These are phyloP conservation scores for Starmerella ratchasimensis DNA, from an alignment of 805 yeast genomes.

Conservation along the genomic window DNA sequence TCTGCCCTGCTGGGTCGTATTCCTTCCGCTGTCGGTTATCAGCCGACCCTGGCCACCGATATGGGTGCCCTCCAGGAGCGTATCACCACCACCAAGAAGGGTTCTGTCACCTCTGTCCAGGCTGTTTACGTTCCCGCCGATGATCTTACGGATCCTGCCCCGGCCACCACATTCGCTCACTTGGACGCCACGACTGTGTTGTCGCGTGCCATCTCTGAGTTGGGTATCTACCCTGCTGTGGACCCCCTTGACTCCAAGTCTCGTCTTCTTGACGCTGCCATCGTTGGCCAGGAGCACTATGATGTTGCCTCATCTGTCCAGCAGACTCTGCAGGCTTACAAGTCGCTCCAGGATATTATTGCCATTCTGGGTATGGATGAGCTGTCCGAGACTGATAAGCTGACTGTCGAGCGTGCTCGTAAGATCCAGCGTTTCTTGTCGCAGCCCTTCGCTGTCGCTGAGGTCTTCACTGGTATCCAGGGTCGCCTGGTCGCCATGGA, in stretches of 20 bases:
- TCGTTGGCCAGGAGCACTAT: constrained; percentile 98
- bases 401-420: constrained; percentile 99
- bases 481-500: constrained; percentile 94
- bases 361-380: constrained; percentile 99
- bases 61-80: constrained; percentile 99
- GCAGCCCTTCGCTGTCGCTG: constrained; percentile 99
- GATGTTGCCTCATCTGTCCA: constrained; percentile 88
- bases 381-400: constrained; percentile 95
- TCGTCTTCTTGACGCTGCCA: constrained; percentile 91
- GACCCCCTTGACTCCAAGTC: constrained; percentile 99
- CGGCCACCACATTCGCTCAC: constrained; percentile 99
- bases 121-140: constrained; percentile 99
- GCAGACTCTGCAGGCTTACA: constrained; percentile 98
- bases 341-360: constrained; percentile 98
- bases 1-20: constrained; percentile 99
- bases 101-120: constrained; percentile 99
- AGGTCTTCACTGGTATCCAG: constrained; percentile 99
- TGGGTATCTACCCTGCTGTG: constrained; percentile 99
- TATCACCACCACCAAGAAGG: constrained; percentile 98
- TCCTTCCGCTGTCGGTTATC: constrained; percentile 99
- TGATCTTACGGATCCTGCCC: constrained; percentile 99
- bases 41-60: constrained; percentile 99
- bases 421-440: constrained; percentile 99
- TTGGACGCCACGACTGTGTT: constrained; percentile 99
- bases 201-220: constrained; percentile 98